These are phyloP conservation scores for Saccharomycopsis fibuligera DNA, from an alignment of 805 yeast genomes.

Conservation along the genomic window DNA sequence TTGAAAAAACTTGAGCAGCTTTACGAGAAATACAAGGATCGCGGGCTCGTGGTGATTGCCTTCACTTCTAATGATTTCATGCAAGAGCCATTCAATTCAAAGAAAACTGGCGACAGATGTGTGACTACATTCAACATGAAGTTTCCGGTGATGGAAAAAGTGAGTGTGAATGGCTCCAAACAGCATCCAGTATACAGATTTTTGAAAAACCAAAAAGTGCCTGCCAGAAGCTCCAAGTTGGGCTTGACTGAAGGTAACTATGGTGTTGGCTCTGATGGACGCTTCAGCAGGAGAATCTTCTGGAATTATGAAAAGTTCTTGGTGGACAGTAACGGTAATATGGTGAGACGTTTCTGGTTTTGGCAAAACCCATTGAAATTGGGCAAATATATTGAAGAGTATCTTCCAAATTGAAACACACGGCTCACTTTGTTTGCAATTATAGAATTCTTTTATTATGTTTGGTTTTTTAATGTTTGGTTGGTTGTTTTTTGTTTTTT, in stretches of 20 bases:
- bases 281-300: slow-evolving; percentile 42
- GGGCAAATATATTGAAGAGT: too few species aligned
- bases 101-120: slow-evolving; percentile 73
- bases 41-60: slow-evolving; percentile 66
- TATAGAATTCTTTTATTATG: too few species aligned
- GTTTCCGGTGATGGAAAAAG: slow-evolving; percentile 81
- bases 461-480: too few species aligned
- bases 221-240: slow-evolving; percentile 32
- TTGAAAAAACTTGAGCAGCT: slow-evolving; percentile 65
- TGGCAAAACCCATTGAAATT: background rate
- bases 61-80: slow-evolving; percentile 93
- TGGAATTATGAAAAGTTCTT: slow-evolving; percentile 80
- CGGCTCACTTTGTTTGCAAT: too few species aligned
- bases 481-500: too few species aligned
- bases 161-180: slow-evolving; percentile 81
- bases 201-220: slow-evolving; percentile 57
- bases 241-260: slow-evolving; percentile 38
- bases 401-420: too few species aligned
- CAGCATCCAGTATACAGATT: slow-evolving; percentile 76
- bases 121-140: slow-evolving; percentile 78
- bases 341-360: background rate
- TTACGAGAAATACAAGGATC: slow-evolving; percentile 58
- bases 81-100: slow-evolving; percentile 65
- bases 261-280: background rate
- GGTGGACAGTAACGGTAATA: slow-evolving; percentile 39